Base-by-base conservation (phyloP, 176 grass and related monocot genomes). In the Musa acuminata region DNA sequence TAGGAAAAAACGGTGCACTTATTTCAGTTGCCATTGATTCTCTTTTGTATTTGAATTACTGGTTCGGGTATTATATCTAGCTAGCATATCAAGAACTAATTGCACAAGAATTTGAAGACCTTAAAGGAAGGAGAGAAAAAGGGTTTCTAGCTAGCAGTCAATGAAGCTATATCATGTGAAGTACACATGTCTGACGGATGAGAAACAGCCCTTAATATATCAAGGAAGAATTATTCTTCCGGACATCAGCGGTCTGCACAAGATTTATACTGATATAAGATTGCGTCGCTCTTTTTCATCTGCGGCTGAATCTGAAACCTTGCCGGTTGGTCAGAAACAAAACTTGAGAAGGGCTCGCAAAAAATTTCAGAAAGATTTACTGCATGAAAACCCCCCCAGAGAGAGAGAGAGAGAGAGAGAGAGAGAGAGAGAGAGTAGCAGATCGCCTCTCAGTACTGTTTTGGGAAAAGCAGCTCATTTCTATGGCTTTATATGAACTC, bases 391-490 rank as follows among this genome's bases (percentile, higher is more conserved):
- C 35, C 35, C 4, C 35, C 35, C 35, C 35, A 43, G 35, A 43
- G 55, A 62, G 29, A 51, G 57, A 62, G 27, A 13, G 73, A 51
- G n/a, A n/a, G 55, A 63, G 73, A 48, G 53, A 26, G 17, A 7
- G 23, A 62, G 73, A 59, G 55, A 11, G 55, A n/a, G 17, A 14
- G 24, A 22, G 11, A 20, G 72, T 21, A 73, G 71, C 35, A 43
- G 35, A 43, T 43, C 35, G 25, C 51, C 67, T 82, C 81, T 81
- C 74, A 55, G 43, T 63, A 24, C 53, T 75, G 49, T 8, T 80
- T 55, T 13, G 49, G 73, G 72, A 43, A 43, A 73, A 81, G 52
- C 25, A 13, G 20, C 55, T 66, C 52, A 55, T 54, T 29, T 54
- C 54, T 19, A 77, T 13, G 7, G 52, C 52, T 20, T 67, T 49